Conservation (phyloP, 2,329 filamentous ascomycete species). For the Sclerotinia glacialis region DNA sequence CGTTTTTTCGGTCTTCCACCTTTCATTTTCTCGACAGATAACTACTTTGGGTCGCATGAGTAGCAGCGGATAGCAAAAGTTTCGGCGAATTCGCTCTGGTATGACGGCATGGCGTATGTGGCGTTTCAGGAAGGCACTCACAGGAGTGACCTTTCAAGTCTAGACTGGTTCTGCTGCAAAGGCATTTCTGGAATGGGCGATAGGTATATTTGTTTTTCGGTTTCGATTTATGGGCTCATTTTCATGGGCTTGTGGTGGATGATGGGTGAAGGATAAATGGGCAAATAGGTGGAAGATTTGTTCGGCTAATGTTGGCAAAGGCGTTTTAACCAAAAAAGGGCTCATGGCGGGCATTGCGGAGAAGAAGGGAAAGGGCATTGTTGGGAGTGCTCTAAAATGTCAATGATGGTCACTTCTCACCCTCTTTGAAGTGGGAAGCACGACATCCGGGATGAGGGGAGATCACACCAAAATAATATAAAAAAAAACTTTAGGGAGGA, state of each 20-base stretch:
- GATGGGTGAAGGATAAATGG: slow-evolving; percentile 24
- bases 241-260: slow-evolving; percentile 27
- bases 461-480: slow-evolving; percentile 21
- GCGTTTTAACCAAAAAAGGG: slow-evolving; percentile 19
- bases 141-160: slow-evolving; percentile 34
- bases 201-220: slow-evolving; percentile 32
- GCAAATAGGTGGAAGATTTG: background rate
- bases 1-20: slow-evolving; percentile 29
- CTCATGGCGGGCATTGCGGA: slow-evolving; percentile 18
- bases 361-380: slow-evolving; percentile 26
- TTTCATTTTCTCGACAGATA: slow-evolving; percentile 28
- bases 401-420: slow-evolving; percentile 35
- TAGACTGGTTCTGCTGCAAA: slow-evolving; percentile 33
- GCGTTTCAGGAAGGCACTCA: slow-evolving; percentile 32
- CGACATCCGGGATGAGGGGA: slow-evolving; percentile 32
- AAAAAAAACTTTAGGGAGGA: slow-evolving; percentile 31
- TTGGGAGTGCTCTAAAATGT: slow-evolving; percentile 25
- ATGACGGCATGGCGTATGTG: slow-evolving; percentile 37
- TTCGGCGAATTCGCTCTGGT: slow-evolving; percentile 38
- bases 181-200: slow-evolving; percentile 37
- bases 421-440: slow-evolving; percentile 32
- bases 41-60: slow-evolving; percentile 34
- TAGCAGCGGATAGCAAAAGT: slow-evolving; percentile 38
- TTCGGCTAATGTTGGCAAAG: slow-evolving; percentile 27
- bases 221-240: slow-evolving; percentile 26